Conservation (phyloP, 305 asterid species). For the Stenogyne calaminthoides region DNA sequence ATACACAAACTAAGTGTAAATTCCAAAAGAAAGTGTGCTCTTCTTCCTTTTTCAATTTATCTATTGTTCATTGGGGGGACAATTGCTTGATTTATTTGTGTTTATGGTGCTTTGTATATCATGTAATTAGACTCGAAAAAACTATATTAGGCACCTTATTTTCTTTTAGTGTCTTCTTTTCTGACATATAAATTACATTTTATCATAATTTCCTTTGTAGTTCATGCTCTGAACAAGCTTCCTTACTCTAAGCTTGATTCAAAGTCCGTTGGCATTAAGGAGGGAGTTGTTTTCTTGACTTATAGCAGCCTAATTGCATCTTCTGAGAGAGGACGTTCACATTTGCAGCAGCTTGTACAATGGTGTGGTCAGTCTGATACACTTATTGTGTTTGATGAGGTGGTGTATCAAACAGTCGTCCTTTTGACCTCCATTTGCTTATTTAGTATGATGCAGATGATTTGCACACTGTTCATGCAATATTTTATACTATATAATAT, state of each 20-base stretch:
- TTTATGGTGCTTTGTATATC: conserved; percentile 10
- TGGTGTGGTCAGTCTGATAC: conserved; percentile 95
- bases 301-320: conserved; percentile 99
- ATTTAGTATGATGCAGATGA: conserved; percentile 18
- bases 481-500: conserved; percentile 12
- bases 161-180: conserved; percentile 20
- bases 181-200: conserved; percentile 29
- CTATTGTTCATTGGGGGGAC: background rate
- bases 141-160: background rate
- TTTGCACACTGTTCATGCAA: conserved; percentile 29
- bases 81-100: conserved; percentile 9
- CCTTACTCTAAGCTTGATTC: conserved; percentile 97
- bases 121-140: background rate
- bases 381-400: conserved; percentile 94
- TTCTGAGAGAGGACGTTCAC: conserved; percentile 93
- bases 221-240: conserved; percentile 97
- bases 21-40: background rate
- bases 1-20: background rate
- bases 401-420: conserved; percentile 31
- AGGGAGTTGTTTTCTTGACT: conserved; percentile 93
- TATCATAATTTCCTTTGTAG: conserved; percentile 53
- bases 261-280: conserved; percentile 80
- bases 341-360: conserved; percentile 90
- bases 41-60: background rate
- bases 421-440: conserved; percentile 28